Conservation (phyloP, 2,329 filamentous ascomycete genomes). For the Penicillium vulpinum region DNA sequence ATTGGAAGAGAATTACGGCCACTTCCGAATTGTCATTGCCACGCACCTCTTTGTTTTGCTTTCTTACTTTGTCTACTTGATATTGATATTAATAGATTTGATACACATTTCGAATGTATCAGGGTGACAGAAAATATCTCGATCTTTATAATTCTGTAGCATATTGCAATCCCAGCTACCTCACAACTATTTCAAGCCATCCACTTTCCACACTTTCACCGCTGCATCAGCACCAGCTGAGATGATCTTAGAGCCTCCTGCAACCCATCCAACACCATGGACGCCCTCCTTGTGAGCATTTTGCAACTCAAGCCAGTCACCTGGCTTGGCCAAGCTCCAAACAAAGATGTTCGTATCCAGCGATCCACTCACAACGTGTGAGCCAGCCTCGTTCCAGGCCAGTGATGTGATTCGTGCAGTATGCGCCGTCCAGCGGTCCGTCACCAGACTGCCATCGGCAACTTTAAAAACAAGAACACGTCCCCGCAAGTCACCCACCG, state of each 20-base stretch:
- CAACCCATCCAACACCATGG: constrained; percentile 79
- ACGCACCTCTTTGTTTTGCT: constrained; percentile 16
- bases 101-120: not conserved
- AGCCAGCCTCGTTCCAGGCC: constrained; percentile 75
- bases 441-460: constrained; percentile 68
- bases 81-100: not conserved
- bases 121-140: not conserved
- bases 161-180: not conserved
- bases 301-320: constrained; percentile 75
- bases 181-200: constrained; percentile 47
- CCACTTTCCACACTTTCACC: constrained; percentile 82
- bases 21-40: constrained; percentile 5
- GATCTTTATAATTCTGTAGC: not conserved
- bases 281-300: constrained; percentile 98
- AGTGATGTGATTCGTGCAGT: constrained; percentile 67
- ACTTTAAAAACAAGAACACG: constrained; percentile 83
- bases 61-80: not conserved
- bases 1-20: constrained; percentile 9
- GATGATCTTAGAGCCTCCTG: constrained; percentile 65
- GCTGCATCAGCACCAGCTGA: constrained; percentile 85
- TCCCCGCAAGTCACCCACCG: constrained; percentile 77
- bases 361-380: constrained; percentile 78
- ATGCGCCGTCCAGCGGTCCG: constrained; percentile 75
- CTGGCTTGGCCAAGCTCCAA: constrained; percentile 83
- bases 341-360: constrained; percentile 91